These are phyloP conservation scores for Teratosphaeria zuluensis DNA, from an alignment of 2,329 filamentous ascomycete species.

Conservation along the genomic window DNA sequence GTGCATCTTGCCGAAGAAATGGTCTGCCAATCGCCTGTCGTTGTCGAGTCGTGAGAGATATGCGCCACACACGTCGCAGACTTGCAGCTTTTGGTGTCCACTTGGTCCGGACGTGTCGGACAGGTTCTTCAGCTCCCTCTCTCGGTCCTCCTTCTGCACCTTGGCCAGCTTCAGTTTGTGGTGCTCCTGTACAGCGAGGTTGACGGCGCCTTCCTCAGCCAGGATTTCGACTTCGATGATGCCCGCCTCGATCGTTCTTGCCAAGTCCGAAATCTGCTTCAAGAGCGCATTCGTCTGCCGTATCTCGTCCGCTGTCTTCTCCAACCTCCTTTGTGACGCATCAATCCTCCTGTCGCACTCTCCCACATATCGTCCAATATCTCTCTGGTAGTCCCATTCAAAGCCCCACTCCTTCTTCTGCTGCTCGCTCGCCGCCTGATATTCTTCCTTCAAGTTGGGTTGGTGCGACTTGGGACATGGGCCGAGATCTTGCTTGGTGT, in stretches of 20 bases:
- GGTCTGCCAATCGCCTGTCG: conserved; percentile 83
- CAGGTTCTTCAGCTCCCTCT: conserved; percentile 80
- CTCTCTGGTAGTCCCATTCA: conserved; percentile 92
- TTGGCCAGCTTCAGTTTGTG: conserved; percentile 75
- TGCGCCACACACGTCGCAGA: conserved; percentile 96
- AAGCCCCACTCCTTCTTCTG: conserved; percentile 77
- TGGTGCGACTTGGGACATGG: conserved; percentile 80
- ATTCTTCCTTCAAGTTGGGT: conserved; percentile 81
- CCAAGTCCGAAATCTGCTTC: conserved; percentile 74
- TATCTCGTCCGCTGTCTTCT: conserved; percentile 98
- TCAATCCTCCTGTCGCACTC: conserved; percentile 95
- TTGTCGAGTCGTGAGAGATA: conserved; percentile 91
- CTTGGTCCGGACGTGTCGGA: conserved; percentile 86
- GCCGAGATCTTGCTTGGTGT: conserved; percentile 96
- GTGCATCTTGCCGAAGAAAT: conserved; percentile 99
- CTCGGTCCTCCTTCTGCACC: conserved; percentile 70
- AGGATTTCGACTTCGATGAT: conserved; percentile 79
- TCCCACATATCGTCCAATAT: conserved; percentile 93
- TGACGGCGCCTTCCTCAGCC: conserved; percentile 70
- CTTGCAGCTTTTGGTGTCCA: conserved; percentile 94
- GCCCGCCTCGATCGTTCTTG: conserved; percentile 67
- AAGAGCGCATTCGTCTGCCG: conserved; percentile 80
- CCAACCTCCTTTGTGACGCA: conserved; percentile 73
- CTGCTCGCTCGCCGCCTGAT: conserved; percentile 60
- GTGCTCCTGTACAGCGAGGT: conserved; percentile 75